Conservation (phyloP, 208 protist species). For the Leptomonas pyrrhocoris region DNA sequence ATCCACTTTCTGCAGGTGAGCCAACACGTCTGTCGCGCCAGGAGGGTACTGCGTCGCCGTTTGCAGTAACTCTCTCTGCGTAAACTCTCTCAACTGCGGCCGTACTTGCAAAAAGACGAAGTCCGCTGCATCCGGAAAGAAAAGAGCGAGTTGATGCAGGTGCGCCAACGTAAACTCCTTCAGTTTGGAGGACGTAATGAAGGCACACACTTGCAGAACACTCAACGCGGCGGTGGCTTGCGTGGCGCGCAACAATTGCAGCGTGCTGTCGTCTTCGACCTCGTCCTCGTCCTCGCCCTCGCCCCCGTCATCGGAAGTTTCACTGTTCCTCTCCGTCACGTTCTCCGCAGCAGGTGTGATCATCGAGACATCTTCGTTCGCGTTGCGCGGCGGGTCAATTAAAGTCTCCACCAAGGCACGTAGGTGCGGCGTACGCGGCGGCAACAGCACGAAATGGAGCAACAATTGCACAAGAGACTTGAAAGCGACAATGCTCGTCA, state of each 20-base stretch:
- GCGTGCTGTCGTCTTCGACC: not conserved
- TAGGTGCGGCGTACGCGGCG: not conserved
- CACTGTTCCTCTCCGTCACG: not conserved
- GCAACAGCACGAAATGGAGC: slow-evolving; percentile 11
- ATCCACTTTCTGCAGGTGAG: slow-evolving; percentile 49
- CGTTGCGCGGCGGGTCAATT: not conserved
- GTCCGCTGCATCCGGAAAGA: slow-evolving; percentile 41
- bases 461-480: slow-evolving; percentile 17
- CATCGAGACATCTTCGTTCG: too few relatives aligned
- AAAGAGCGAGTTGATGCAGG: slow-evolving; percentile 42
- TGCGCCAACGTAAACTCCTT: slow-evolving; percentile 58
- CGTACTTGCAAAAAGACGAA: slow-evolving; percentile 40
- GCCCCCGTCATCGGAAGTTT: not conserved
- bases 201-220: slow-evolving; percentile 30
- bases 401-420: not conserved
- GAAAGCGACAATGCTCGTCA: slow-evolving; percentile 7
- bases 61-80: slow-evolving; percentile 62
- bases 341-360: not conserved
- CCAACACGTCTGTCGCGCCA: slow-evolving; percentile 38
- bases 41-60: slow-evolving; percentile 57
- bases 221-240: slow-evolving; percentile 23
- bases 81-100: slow-evolving; percentile 43
- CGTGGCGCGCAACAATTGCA: not conserved
- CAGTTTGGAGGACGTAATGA: slow-evolving; percentile 36
- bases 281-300: slow-evolving; percentile 1